Evolutionary conservation across 805 yeast genomes (phyloP).

Genomic region (Lipomyces orientalis): DNA sequence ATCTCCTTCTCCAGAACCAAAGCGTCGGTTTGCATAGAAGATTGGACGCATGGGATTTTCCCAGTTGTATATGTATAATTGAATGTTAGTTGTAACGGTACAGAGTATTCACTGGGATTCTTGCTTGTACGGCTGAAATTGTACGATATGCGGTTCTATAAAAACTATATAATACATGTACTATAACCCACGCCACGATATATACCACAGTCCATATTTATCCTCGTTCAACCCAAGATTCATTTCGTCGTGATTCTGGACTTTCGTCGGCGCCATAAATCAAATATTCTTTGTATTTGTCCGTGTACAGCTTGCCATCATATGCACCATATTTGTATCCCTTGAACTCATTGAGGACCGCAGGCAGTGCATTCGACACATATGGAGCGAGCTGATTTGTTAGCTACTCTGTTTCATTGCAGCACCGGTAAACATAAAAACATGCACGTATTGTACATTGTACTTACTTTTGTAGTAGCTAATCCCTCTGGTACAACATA

Average conservation of each 20-base stretch:
- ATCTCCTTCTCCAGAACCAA: conserved; percentile 40
- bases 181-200: neutral
- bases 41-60: neutral
- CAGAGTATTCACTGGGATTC: neutral
- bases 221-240: conserved; percentile 40
- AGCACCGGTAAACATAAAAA: conserved; percentile 5
- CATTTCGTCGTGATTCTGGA: conserved; percentile 39
- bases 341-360: conserved; percentile 65
- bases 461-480: conserved; percentile 39
- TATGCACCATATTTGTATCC: conserved; percentile 76
- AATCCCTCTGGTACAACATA: conserved; percentile 75
- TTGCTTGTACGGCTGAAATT: neutral
- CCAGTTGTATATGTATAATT: neutral
- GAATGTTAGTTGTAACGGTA: neutral
- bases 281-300: conserved; percentile 75
- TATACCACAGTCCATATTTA: conserved; percentile 22
- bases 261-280: conserved; percentile 62
- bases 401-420: neutral
- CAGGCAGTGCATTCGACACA: conserved; percentile 75
- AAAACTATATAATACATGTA: neutral
- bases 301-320: conserved; percentile 74
- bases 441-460: conserved; percentile 1
- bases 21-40: conserved; percentile 26
- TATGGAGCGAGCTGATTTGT: conserved; percentile 65
- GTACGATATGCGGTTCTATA: neutral